Base-by-base conservation (phyloP, 2,329 filamentous ascomycete species). In the Cryphonectria japonica region DNA sequence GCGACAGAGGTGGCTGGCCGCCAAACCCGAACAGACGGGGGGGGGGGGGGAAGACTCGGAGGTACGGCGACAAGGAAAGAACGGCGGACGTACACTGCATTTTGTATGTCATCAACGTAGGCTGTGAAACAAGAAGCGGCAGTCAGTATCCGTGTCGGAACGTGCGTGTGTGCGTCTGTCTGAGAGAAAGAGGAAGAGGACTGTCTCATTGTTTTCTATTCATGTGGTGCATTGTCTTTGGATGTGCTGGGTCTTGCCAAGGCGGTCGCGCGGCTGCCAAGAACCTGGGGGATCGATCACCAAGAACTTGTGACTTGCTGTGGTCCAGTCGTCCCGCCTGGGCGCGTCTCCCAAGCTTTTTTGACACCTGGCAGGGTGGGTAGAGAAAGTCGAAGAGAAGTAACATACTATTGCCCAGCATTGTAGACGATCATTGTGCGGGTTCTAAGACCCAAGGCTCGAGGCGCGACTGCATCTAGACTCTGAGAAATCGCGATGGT, bases 51-150 rank as follows among this genome's bases (percentile, higher is more conserved):
- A 19, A 34, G 62, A 4, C 60, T 60, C 50, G 37, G 67, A 62
- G 34, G 60, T 32, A 43, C n/a, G 71, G 37, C 26, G 50, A 29
- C 71, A 43, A 70, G 71, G 69, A 41, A 67, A 61, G 68, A 69
- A 72, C 57, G 67, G 37, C 29, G 46, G 34, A 69, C 82, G 74
- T 85, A 85, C 83, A 85, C 82, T 79, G 82, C 82, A 84, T 85
- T 85, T 82, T 81, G 81, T 80, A 85, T 81, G 80, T 84, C 81
- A 78, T 80, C 80, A 79, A 85, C 83, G 68, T 70, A 72, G 80
- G 83, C 83, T 85, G 78, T 76, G 71, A 78, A 74, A 79, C 75
- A 71, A 39, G 26, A 39, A 60, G n/a, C 39, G 78, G 79, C 77
- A 81, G 80, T 79, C 78, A 73, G 69, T 66, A 71, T n/a, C 16